Base-by-base conservation (phyloP, 192 early-diverging fungal species). In the Lobosporangium transversale region DNA sequence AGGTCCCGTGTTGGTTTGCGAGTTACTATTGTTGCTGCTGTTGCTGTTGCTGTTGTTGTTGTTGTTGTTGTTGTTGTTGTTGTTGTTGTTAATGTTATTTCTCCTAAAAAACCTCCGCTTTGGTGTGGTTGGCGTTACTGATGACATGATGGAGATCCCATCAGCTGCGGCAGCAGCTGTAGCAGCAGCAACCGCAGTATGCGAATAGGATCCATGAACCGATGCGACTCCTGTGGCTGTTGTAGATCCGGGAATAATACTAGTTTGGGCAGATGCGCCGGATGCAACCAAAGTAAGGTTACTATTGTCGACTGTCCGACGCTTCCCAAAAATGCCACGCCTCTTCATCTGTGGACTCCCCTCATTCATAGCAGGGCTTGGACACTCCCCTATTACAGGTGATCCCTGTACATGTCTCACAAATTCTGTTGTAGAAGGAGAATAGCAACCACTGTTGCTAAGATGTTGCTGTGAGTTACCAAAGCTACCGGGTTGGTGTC, bases 271-370 rank as follows among this genome's bases (percentile, higher is more conserved):
- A 51, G 47, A 62, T 37, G 45, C 10, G 30, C 33, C 31, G 27
- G 60, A 36, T 10, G 45, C 2, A 17, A 21, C 1, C n/a, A n/a
- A n/a, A n/a, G n/a, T n/a, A n/a, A n/a, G 11, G 20, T 24, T 24
- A 10, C 31, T 32, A 26, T 53, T 23, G 20, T 56, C 52, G 23
- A 63, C 61, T 5, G 58, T 60, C 44, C 40, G 36, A 0, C 69
- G 59, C 47, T 76, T 76, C 27, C 73, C 73, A 52, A 76, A 76
- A 14, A 76, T 58, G 9, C 73, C 73, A 11, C 73, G 58, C 23
- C 73, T 55, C n/a, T 67, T 76, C 51, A 66, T 60, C 37, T 62
- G 73, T 20, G 73, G 59, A 36, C 73, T 76, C 0, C 33, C 48
- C 6, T 76, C 73, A 0, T n/a, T 7, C 6, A 58, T 26, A 1